A percentile compares a stretch with the other conserved stretches of the same genome.
These are phyloP conservation scores for Solioccasus polychromus DNA, from an alignment of 768 basidiomycete genomes.

Conservation along the genomic window DNA sequence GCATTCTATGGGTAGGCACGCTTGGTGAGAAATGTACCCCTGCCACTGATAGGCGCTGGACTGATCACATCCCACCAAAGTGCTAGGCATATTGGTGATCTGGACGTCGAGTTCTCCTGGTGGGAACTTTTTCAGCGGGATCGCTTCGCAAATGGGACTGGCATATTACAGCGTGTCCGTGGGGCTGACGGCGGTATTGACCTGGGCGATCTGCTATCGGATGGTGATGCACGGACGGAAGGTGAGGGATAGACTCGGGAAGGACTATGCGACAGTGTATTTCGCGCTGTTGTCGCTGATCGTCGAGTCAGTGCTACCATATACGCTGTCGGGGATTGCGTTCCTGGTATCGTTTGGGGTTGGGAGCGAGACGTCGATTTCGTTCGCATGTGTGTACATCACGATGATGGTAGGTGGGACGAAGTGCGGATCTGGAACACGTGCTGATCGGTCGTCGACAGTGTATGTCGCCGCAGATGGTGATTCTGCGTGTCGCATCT, in stretches of 20 bases:
- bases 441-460: slow-evolving; percentile 6
- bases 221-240: slow-evolving; percentile 11
- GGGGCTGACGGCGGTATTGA: slow-evolving; percentile 20
- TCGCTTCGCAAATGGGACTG: slow-evolving; percentile 14
- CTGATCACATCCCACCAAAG: slow-evolving; percentile 9
- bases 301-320: slow-evolving; percentile 27
- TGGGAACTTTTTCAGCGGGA: slow-evolving; percentile 16
- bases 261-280: slow-evolving; percentile 20
- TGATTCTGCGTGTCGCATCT: slow-evolving; percentile 23
- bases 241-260: slow-evolving; percentile 15
- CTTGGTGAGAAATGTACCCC: slow-evolving; percentile 19
- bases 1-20: slow-evolving; percentile 21
- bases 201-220: slow-evolving; percentile 17
- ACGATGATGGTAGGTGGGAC: slow-evolving; percentile 20
- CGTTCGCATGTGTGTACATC: slow-evolving; percentile 20
- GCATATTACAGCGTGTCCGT: slow-evolving; percentile 21
- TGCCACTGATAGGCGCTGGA: neutral
- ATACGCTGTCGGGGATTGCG: slow-evolving; percentile 22
- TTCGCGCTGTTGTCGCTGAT: slow-evolving; percentile 14
- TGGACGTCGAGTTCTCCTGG: slow-evolving; percentile 16
- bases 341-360: slow-evolving; percentile 23
- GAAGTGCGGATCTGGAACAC: neutral
- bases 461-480: slow-evolving; percentile 26
- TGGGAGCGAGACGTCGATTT: slow-evolving; percentile 11
- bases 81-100: slow-evolving; percentile 15